Evolutionary conservation across 2,329 filamentous ascomycete genomes (phyloP).

Genomic region (Paracamarosporium sp.): DNA sequence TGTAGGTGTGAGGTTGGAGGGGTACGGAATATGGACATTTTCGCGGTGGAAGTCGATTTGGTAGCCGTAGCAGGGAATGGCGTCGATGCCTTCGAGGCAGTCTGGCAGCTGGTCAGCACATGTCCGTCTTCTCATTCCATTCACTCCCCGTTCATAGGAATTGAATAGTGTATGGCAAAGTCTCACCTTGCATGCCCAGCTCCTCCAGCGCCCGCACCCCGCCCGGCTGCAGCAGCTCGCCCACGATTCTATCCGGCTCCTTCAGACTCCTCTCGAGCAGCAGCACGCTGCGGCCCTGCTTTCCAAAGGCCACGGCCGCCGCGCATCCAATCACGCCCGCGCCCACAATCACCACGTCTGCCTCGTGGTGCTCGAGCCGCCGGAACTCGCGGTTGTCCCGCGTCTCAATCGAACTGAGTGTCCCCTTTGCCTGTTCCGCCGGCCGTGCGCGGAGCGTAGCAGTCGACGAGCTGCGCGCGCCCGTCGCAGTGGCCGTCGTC

Average conservation of each 20-base stretch:
- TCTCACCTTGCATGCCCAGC: conserved; percentile 73
- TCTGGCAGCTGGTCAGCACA: too few relatives aligned
- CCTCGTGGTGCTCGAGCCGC: conserved; percentile 64
- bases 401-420: conserved; percentile 18
- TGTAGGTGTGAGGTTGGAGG: conserved; percentile 58
- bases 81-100: conserved; percentile 88
- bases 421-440: conserved; percentile 20
- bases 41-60: conserved; percentile 82
- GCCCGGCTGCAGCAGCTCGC: conserved; percentile 92
- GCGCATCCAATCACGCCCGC: conserved; percentile 91
- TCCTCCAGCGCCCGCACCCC: conserved; percentile 81
- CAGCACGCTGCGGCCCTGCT: conserved; percentile 89
- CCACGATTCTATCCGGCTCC: conserved; percentile 94
- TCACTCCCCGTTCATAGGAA: background rate
- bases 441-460: conserved; percentile 9
- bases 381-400: conserved; percentile 51
- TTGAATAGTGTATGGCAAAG: conserved; percentile 9
- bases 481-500: background rate
- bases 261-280: conserved; percentile 88
- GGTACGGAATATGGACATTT: conserved; percentile 80
- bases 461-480: background rate
- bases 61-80: conserved; percentile 83
- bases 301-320: conserved; percentile 80
- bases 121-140: conserved; percentile 12
- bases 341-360: conserved; percentile 89